Base-by-base conservation (phyloP, 129 eudicot genomes). In the Tanacetum coccineum region DNA sequence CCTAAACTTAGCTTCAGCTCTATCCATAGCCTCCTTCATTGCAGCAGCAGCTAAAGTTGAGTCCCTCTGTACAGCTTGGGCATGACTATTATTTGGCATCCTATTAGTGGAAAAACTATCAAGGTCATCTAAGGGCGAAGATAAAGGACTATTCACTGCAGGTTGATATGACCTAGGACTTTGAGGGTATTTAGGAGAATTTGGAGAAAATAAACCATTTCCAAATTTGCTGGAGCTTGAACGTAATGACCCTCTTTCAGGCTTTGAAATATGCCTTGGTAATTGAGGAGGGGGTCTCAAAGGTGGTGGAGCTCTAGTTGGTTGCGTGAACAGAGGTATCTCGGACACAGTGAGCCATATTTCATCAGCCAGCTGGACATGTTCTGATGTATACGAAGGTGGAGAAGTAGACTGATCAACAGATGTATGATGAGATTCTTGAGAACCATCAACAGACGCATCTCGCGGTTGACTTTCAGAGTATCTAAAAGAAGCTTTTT, bases 1-100 rank as follows among this genome's bases (percentile, higher is more conserved):
- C 76, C 79, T 89, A 50, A 93, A 93, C 72, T 82, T 89, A 53
- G 99, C 99, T 74, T 93, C 96, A 48, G 96, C 99, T 62, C 84
- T 80, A 52, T 86, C 99, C 96, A 93, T 84, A 66, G 95, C 99
- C 28, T 89, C 96, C 74, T 93, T 93, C 96, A 93, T 93, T 26
- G 97, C 97, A 71, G 87, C 97, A 63, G 96, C 87, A 62, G 80
- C 86, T 51, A 88, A 83, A 78, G 78, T 83, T 55, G 87, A 68
- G 59, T 84, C 78, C 52, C 72, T 40, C 42, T 82, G 82, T 74
- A 81, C 91, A 76, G 82, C 79, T 26, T 83, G 69, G 40, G 40
- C 58, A 75, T 82, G 66, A 48, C 54, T 64, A 72, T 77, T 76
- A 55, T 53, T 70, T 1, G 50, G 76, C 6, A 77, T 74, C 80